phyloP scores from a whole-genome alignment of 2,329 filamentous ascomycete genomes.

The Colletotrichum filicis region DNA sequence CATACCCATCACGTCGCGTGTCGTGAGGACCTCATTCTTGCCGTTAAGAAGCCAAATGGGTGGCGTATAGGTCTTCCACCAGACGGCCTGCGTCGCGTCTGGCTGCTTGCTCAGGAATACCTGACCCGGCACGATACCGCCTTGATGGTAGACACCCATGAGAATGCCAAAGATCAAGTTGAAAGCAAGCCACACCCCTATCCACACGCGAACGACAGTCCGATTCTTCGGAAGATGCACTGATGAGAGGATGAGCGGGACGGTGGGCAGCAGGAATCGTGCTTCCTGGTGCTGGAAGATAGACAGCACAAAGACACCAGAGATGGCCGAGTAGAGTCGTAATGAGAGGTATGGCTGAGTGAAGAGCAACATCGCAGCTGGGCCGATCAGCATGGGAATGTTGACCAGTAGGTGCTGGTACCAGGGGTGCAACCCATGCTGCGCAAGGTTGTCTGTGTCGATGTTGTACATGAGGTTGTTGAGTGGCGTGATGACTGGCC shows the following conservation, averaged over 20 bases:
- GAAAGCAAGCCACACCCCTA: constrained; percentile 74
- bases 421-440: constrained; percentile 81
- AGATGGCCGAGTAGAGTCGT: constrained; percentile 78
- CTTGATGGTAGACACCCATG: constrained; percentile 87
- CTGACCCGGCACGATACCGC: constrained; percentile 80
- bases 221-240: constrained; percentile 71
- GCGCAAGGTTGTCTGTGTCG: constrained; percentile 74
- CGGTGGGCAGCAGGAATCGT: constrained; percentile 79
- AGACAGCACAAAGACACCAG: constrained; percentile 76
- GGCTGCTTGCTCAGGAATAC: constrained; percentile 78
- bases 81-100: constrained; percentile 76
- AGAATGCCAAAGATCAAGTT: constrained; percentile 75
- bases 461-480: constrained; percentile 85
- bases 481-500: constrained; percentile 79
- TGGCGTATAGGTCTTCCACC: constrained; percentile 90
- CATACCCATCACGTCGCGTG: constrained; percentile 80
- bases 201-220: constrained; percentile 63
- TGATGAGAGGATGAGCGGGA: constrained; percentile 82
- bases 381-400: constrained; percentile 77
- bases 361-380: constrained; percentile 72
- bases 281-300: constrained; percentile 84
- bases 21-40: constrained; percentile 77
- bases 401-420: constrained; percentile 82
- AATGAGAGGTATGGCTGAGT: constrained; percentile 66
- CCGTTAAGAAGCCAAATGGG: constrained; percentile 84